Conservation (phyloP, 2,329 filamentous ascomycete species). For the Apiospora pterosperma region DNA sequence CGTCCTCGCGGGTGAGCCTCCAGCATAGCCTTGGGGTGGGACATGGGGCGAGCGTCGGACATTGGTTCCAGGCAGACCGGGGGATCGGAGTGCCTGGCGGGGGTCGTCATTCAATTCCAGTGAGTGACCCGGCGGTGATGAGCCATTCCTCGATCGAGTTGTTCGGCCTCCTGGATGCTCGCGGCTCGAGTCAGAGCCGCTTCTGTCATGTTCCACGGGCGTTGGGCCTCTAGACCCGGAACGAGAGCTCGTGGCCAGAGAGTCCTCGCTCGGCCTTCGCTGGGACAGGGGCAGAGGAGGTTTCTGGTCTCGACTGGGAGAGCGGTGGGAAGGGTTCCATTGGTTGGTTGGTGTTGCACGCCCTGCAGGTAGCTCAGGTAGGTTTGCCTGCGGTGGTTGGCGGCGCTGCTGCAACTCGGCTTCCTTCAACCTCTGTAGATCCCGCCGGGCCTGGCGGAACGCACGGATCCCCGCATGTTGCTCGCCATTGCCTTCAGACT, state of each 20-base stretch:
- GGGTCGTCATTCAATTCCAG: constrained; percentile 21
- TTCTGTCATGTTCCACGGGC: constrained; percentile 45
- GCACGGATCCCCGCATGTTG: constrained; percentile 50
- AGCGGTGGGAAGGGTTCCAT: constrained; percentile 25
- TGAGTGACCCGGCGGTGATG: constrained; percentile 33
- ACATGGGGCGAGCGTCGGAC: constrained; percentile 45
- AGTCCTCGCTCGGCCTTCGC: constrained; percentile 42
- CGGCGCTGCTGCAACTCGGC: constrained; percentile 44
- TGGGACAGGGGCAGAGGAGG: constrained; percentile 43
- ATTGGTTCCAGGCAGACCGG: constrained; percentile 46
- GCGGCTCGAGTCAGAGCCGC: constrained; percentile 52
- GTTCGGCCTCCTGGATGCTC: constrained; percentile 37
- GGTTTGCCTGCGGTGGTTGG: constrained; percentile 24
- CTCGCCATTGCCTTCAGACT: constrained; percentile 18
- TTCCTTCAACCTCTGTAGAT: constrained; percentile 55
- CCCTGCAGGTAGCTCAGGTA: constrained; percentile 15
- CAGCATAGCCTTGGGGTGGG: constrained; percentile 39
- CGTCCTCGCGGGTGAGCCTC: constrained; percentile 17
- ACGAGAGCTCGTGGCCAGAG: constrained; percentile 23
- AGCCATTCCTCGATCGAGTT: constrained; percentile 34
- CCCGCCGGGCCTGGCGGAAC: constrained; percentile 55
- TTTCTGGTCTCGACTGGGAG: constrained; percentile 41
- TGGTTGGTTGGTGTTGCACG: constrained; percentile 20
- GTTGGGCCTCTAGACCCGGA: constrained; percentile 17
- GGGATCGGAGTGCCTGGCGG: constrained; percentile 37